These are phyloP conservation scores for Aspergillus candidus DNA, from an alignment of 2,329 filamentous ascomycete species.

Conservation along the genomic window DNA sequence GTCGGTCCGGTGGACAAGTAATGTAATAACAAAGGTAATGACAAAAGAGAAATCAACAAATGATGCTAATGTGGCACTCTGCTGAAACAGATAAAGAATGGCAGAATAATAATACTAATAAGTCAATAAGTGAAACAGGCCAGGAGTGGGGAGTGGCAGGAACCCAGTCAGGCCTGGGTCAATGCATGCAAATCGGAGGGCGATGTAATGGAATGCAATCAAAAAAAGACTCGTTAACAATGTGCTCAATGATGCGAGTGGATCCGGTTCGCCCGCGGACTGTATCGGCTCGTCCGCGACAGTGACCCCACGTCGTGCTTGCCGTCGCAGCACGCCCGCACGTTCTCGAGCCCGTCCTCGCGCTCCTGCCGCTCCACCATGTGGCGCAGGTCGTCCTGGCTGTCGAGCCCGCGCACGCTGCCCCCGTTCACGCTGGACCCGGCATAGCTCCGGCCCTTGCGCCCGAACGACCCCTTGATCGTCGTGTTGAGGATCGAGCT, in stretches of 20 bases:
- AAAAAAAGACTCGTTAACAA: constrained; percentile 15
- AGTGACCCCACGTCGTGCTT: constrained; percentile 62
- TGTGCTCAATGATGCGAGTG: constrained; percentile 31
- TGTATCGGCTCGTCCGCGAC: constrained; percentile 37
- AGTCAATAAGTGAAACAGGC: too few relatives aligned
- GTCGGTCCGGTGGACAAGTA: too few relatives aligned
- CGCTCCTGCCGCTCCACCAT: constrained; percentile 63
- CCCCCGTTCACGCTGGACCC: constrained; percentile 33
- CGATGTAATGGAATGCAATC: not conserved
- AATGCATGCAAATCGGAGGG: constrained; percentile 4
- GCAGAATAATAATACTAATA: too few relatives aligned
- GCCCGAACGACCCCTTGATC: constrained; percentile 47
- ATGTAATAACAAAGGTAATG: too few relatives aligned
- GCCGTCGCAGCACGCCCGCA: constrained; percentile 92
- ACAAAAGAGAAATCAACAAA: too few relatives aligned
- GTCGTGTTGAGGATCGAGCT: constrained; percentile 44
- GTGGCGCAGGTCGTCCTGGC: constrained; percentile 73
- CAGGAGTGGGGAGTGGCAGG: too few relatives aligned
- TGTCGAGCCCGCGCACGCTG: constrained; percentile 53
- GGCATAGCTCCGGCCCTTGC: constrained; percentile 37
- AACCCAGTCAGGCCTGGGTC: not conserved
- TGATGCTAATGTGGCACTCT: too few relatives aligned
- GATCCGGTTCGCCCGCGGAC: constrained; percentile 33
- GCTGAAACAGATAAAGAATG: too few relatives aligned
- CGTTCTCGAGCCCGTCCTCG: constrained; percentile 84